phyloP scores from a whole-genome alignment of 352 stramenopile species.

The Pythium apleroticum region DNA sequence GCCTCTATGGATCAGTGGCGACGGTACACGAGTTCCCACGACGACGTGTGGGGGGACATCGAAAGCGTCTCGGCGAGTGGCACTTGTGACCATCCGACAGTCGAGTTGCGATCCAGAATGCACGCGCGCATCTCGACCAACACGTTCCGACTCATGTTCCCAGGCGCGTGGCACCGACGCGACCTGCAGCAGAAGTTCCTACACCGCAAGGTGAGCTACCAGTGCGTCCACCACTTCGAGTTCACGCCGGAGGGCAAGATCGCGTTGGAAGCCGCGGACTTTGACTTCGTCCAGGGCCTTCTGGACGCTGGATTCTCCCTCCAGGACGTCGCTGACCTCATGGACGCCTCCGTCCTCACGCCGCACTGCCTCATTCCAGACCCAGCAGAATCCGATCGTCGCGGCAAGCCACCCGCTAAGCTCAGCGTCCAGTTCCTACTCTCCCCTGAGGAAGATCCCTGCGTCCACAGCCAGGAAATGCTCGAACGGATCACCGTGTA shows the following conservation, averaged over 20 bases:
- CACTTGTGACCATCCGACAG: slow-evolving; percentile 4
- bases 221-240: slow-evolving; percentile 18
- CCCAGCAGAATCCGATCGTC: background rate
- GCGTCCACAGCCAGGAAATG: too few relatives aligned
- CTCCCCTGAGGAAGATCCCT: background rate
- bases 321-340: slow-evolving; percentile 43
- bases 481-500: background rate
- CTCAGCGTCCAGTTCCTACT: slow-evolving; percentile 5
- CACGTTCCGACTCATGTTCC: slow-evolving; percentile 27
- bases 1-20: slow-evolving; percentile 16
- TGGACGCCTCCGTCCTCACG: slow-evolving; percentile 23
- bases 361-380: slow-evolving; percentile 8
- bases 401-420: background rate
- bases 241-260: slow-evolving; percentile 23
- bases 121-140: slow-evolving; percentile 8
- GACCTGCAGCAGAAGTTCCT: slow-evolving; percentile 25
- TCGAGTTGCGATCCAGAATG: slow-evolving; percentile 3
- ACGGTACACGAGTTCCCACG: slow-evolving; percentile 10
- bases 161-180: slow-evolving; percentile 14
- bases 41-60: background rate
- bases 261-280: background rate
- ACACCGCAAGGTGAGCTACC: slow-evolving; percentile 11
- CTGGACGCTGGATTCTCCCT: slow-evolving; percentile 28
- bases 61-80: background rate
- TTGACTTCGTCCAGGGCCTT: slow-evolving; percentile 25